Evolutionary conservation across 257 asterid genomes (phyloP).

Genomic region (Salvia rosmarinus): DNA sequence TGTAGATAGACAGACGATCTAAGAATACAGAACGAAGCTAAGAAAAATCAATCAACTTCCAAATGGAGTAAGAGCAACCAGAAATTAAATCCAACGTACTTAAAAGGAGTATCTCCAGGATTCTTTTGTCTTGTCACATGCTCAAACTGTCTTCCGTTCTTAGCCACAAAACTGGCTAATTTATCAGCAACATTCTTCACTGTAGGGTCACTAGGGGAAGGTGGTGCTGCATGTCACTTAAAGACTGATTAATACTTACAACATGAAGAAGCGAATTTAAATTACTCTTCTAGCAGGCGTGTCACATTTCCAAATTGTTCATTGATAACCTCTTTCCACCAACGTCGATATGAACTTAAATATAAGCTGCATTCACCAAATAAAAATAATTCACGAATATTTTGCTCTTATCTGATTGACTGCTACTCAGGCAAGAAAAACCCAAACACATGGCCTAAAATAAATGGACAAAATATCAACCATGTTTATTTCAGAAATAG

Average conservation of each 20-base stretch:
- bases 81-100: conserved; percentile 49
- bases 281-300: conserved; percentile 86
- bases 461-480: conserved; percentile 15
- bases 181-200: conserved; percentile 94
- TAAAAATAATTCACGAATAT: conserved; percentile 65
- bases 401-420: conserved; percentile 40
- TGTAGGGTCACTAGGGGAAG: conserved; percentile 92
- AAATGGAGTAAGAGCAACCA: conserved; percentile 6
- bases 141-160: conserved; percentile 97
- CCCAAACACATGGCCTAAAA: conserved; percentile 33
- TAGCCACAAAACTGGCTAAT: conserved; percentile 98
- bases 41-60: conserved; percentile 1
- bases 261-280: conserved; percentile 81
- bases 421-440: conserved; percentile 35
- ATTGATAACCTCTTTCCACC: conserved; percentile 79
- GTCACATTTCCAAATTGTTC: conserved; percentile 82
- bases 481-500: conserved; percentile 12
- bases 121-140: conserved; percentile 87
- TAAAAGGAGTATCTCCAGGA: conserved; percentile 97
- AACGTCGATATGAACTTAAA: conserved; percentile 62
- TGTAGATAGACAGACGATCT: conserved; percentile 2
- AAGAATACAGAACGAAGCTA: not conserved
- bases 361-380: conserved; percentile 86
- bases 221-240: conserved; percentile 98
- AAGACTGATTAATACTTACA: conserved; percentile 89